phyloP scores from a whole-genome alignment of 2,329 filamentous ascomycete genomes.

The Paramyrothecium roridum region DNA sequence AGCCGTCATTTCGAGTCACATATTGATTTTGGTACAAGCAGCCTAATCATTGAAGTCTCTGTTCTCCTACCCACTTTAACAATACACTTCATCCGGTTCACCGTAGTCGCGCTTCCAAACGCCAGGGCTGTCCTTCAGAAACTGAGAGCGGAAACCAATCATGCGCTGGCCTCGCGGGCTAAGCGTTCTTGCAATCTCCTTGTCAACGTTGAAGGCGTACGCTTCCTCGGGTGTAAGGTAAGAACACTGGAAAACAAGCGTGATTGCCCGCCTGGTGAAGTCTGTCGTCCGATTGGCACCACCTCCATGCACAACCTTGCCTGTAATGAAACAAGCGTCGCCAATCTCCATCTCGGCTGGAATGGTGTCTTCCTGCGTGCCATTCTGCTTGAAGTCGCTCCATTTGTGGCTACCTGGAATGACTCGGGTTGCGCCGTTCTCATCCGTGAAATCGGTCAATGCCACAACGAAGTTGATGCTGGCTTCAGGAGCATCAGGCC shows the following conservation, averaged over 20 bases:
- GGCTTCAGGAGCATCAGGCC: slow-evolving; percentile 7
- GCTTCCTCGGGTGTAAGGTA: slow-evolving; percentile 11
- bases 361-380: slow-evolving; percentile 11
- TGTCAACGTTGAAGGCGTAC: slow-evolving; percentile 6
- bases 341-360: slow-evolving; percentile 23
- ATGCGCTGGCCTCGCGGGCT: slow-evolving; percentile 8
- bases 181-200: slow-evolving; percentile 6
- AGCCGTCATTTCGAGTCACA: too few species aligned
- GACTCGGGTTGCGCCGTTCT: slow-evolving; percentile 14
- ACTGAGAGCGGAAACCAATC: slow-evolving; percentile 11
- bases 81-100: slow-evolving; percentile 7
- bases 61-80: slow-evolving; percentile 1
- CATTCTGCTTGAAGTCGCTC: slow-evolving; percentile 13
- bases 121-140: slow-evolving; percentile 7
- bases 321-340: slow-evolving; percentile 23
- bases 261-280: slow-evolving; percentile 3
- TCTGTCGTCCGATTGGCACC: slow-evolving; percentile 22
- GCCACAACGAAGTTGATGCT: slow-evolving; percentile 14
- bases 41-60: too few species aligned
- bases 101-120: slow-evolving; percentile 9
- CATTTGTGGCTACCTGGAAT: slow-evolving; percentile 18
- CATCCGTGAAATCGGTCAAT: slow-evolving; percentile 9
- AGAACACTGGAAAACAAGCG: slow-evolving; percentile 6
- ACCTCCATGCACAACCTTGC: slow-evolving; percentile 27
- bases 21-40: too few species aligned